Conservation (phyloP, 1,284 basidiomycete genomes). For the Thelephora terrestris region DNA sequence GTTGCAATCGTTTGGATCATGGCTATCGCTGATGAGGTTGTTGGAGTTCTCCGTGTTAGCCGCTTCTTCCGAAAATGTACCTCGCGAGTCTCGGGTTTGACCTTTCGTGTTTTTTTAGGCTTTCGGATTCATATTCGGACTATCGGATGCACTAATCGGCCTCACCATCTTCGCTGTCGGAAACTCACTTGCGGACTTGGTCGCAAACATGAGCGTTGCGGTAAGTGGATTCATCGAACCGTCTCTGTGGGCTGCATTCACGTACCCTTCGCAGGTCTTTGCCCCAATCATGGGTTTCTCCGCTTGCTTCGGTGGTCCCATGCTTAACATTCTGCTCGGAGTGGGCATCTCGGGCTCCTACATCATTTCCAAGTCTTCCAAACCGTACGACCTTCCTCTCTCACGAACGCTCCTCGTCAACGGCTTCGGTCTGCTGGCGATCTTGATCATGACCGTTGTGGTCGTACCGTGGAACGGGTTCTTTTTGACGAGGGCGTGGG, state of each 20-base stretch:
- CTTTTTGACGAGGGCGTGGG: conserved; percentile 72
- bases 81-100: background rate
- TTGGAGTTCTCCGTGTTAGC: conserved; percentile 72
- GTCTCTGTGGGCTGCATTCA: background rate
- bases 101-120: conserved; percentile 40
- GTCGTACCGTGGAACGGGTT: conserved; percentile 83
- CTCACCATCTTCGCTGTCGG: conserved; percentile 95
- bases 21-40: conserved; percentile 90
- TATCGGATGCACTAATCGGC: conserved; percentile 96
- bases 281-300: conserved; percentile 88
- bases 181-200: conserved; percentile 92
- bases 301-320: conserved; percentile 89
- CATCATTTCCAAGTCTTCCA: conserved; percentile 48
- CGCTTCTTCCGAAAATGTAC: too few species aligned
- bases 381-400: conserved; percentile 67
- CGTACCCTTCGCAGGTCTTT: conserved; percentile 41
- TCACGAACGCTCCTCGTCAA: conserved; percentile 81
- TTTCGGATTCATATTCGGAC: conserved; percentile 86
- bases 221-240: conserved; percentile 27
- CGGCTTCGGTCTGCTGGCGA: conserved; percentile 61
- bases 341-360: conserved; percentile 74
- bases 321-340: conserved; percentile 94
- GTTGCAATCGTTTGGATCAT: conserved; percentile 93
- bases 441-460: conserved; percentile 72
- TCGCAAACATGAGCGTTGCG: conserved; percentile 92